phyloP scores from a whole-genome alignment of 176 grass and related monocot genomes.

The Aegilops longissima region DNA sequence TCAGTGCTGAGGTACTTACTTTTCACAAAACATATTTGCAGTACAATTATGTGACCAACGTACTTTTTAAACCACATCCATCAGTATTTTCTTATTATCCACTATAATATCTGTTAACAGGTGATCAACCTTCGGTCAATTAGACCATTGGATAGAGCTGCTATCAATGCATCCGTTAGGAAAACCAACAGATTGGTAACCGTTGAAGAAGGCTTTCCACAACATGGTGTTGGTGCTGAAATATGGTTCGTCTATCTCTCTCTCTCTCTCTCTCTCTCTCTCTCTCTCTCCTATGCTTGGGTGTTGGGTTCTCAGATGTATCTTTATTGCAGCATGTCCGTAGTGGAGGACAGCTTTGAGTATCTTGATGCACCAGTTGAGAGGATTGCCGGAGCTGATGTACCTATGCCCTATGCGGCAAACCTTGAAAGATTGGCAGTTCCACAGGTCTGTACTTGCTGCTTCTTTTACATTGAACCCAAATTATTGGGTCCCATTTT shows the following conservation, averaged over 20 bases:
- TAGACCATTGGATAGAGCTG: constrained; percentile 83
- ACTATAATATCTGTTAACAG: constrained; percentile 43
- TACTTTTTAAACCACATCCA: not conserved
- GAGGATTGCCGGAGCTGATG: constrained; percentile 95
- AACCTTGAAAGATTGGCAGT: constrained; percentile 93
- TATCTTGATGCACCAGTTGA: constrained; percentile 95
- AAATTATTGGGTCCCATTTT: constrained; percentile 2
- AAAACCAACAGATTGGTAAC: constrained; percentile 96
- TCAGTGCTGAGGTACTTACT: constrained; percentile 84
- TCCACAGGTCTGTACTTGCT: constrained; percentile 20
- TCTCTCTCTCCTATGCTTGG: not conserved
- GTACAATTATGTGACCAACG: not conserved
- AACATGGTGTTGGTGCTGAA: constrained; percentile 88
- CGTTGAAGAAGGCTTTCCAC: constrained; percentile 94
- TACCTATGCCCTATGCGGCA: constrained; percentile 87
- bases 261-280: not conserved
- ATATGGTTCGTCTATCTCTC: constrained; percentile 57
- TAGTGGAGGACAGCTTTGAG: constrained; percentile 91
- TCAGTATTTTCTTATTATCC: constrained; percentile 6
- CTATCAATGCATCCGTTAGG: constrained; percentile 93
- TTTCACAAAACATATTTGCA: constrained; percentile 8
- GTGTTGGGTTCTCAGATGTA: not conserved
- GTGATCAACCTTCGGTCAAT: constrained; percentile 96
- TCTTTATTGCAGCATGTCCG: constrained; percentile 71
- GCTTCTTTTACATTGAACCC: constrained; percentile 5